These are phyloP conservation scores for Starmerella lactis-condensi DNA, from an alignment of 805 yeast species.

Conservation along the genomic window DNA sequence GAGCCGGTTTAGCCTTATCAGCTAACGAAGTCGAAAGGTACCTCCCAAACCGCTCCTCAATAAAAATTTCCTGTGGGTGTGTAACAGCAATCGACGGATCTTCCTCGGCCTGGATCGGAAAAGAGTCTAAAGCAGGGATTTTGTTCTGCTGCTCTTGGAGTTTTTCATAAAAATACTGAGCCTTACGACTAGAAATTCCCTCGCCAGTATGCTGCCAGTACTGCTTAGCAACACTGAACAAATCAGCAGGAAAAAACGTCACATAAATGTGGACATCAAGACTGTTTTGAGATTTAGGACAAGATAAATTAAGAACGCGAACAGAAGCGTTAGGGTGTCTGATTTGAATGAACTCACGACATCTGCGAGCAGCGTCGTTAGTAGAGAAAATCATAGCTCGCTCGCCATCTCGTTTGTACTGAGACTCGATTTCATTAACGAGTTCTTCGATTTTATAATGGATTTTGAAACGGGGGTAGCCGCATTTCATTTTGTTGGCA, in stretches of 20 bases:
- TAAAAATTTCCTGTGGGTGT: constrained; percentile 27
- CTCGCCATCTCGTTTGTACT: constrained; percentile 70
- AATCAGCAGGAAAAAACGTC: constrained; percentile 52
- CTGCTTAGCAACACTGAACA: constrained; percentile 48
- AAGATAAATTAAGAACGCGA: constrained; percentile 20
- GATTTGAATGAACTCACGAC: constrained; percentile 53
- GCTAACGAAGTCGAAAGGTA: constrained; percentile 64
- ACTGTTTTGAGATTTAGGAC: constrained; percentile 17
- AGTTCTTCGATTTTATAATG: constrained; percentile 24
- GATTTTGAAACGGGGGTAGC: constrained; percentile 55
- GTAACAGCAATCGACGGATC: constrained; percentile 3
- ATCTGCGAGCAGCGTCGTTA: constrained; percentile 60
- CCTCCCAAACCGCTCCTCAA: constrained; percentile 84
- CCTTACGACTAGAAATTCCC: constrained; percentile 80
- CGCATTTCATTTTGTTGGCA: constrained; percentile 55
- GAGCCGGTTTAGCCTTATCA: constrained; percentile 52
- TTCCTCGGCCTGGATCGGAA: constrained; percentile 29
- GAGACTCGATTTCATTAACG: constrained; percentile 26
- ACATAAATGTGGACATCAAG: constrained; percentile 55
- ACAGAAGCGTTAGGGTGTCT: constrained; percentile 25
- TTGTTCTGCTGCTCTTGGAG: constrained; percentile 9
- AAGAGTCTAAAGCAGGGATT: constrained; percentile 2
- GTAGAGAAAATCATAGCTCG: constrained; percentile 58
- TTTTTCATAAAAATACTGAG: constrained; percentile 53
- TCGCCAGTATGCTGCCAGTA: constrained; percentile 98